Percentiles rank a stretch among this genome's conserved stretches.
Conservation (phyloP, 2,329 filamentous ascomycete genomes). For the Penicillium sp. region DNA sequence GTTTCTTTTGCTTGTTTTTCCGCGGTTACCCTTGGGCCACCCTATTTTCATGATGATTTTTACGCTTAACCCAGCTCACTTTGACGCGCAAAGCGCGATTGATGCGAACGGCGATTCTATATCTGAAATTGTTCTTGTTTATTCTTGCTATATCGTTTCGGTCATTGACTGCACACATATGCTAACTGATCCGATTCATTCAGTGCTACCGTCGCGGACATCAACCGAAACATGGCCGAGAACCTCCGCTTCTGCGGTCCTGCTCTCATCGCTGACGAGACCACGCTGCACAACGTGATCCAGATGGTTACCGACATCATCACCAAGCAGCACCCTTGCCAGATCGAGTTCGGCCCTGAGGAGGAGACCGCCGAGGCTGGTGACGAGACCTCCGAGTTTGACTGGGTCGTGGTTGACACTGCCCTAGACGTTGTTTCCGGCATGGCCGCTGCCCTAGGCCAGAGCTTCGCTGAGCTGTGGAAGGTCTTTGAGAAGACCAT, state of each 20-base stretch:
- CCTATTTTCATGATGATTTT: slow-evolving; percentile 73
- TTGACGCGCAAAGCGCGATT: slow-evolving; percentile 84
- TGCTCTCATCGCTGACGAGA: slow-evolving; percentile 74
- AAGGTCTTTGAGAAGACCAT: slow-evolving; percentile 94
- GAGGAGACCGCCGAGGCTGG: slow-evolving; percentile 76
- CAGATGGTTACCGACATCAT: slow-evolving; percentile 78
- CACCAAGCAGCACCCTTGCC: slow-evolving; percentile 88
- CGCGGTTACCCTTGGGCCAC: slow-evolving; percentile 13
- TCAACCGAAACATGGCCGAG: slow-evolving; percentile 90
- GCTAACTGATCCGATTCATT: slow-evolving; percentile 48
- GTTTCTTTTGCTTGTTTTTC: slow-evolving; percentile 21
- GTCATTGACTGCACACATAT: slow-evolving; percentile 19
- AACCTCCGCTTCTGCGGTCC: slow-evolving; percentile 91
- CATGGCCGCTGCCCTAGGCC: slow-evolving; percentile 78
- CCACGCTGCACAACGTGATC: slow-evolving; percentile 75
- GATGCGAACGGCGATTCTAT: slow-evolving; percentile 78
- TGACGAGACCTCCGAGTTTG: slow-evolving; percentile 87
- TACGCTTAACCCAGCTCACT: slow-evolving; percentile 99
- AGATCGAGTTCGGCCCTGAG: slow-evolving; percentile 83
- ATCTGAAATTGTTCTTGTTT: slow-evolving; percentile 43
- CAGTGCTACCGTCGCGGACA: slow-evolving; percentile 87
- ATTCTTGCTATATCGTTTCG: slow-evolving; percentile 17
- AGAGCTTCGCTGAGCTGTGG: slow-evolving; percentile 84
- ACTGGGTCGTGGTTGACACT: slow-evolving; percentile 96
- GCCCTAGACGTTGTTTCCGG: slow-evolving; percentile 89